Evolutionary conservation across 2,329 filamentous ascomycete genomes (phyloP), one percentile per base, ranked within the genome.

Genomic region (Berkeleyomyces basicola): DNA sequence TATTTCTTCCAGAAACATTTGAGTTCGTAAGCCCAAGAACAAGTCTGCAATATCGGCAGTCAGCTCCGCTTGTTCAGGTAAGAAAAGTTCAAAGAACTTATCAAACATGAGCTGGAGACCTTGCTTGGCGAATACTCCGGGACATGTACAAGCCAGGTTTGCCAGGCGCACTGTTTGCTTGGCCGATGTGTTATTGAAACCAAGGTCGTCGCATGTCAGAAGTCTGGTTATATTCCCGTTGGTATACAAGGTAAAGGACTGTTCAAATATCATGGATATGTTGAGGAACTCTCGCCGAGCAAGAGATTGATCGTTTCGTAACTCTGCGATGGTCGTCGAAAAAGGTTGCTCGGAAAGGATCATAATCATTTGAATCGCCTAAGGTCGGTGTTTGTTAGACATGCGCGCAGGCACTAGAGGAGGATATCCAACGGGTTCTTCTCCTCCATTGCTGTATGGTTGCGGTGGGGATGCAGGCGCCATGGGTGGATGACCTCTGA

Each of bases 41-140:
- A 65, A 43, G 42, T 65, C 62, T 5, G 59, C 62, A 55, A 65
- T 61, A 33, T 65, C 62, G n/a, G 61, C 58, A 9, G 64, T 62
- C 40, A 65, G 23, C 37, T 62, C 64, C 7, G 64, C 59, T 43
- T 63, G 59, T 14, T 64, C 61, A 0, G 62, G 64, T 7, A 65
- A 74, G 11, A 79, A 77, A 0, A 77, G 73, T 59, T 75, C 72
- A 58, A 74, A 71, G 55, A 75, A 75, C 23, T 74, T 73, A 60
- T 76, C 74, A 65, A 79, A 73, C 31, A 76, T 69, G 23, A 72
- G 69, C n/a, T 78, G 71, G 46, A 80, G 76, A 58, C 63, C 63
- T 33, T 59, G 46, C 37, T 66, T 65, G 57, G 66, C 65, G 58
- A 63, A 63, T 44, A 66, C 61, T 53, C 58, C 39, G 43, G 51